phyloP scores from a whole-genome alignment of 768 basidiomycete species.

The Boletus rubroflammeus region DNA sequence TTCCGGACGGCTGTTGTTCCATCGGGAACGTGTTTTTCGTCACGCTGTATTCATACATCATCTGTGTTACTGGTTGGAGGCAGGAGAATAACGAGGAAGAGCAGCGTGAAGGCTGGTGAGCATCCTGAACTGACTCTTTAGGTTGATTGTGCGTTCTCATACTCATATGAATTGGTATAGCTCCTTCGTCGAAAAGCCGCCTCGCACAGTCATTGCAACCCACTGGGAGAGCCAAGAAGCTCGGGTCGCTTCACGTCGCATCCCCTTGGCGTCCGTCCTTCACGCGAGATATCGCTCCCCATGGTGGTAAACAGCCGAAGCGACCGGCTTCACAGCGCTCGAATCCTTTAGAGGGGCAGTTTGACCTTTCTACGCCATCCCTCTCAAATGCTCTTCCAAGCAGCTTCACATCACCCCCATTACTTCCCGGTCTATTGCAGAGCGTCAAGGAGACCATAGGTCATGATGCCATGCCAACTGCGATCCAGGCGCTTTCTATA shows the following conservation, averaged over 20 bases:
- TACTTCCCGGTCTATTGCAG: slow-evolving; percentile 60
- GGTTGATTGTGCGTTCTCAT: not conserved
- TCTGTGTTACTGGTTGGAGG: slow-evolving; percentile 5
- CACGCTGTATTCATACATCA: slow-evolving; percentile 11
- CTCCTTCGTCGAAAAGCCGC: slow-evolving; percentile 23
- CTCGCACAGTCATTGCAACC: slow-evolving; percentile 30
- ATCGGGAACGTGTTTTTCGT: not conserved
- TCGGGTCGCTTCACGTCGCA: slow-evolving; percentile 27
- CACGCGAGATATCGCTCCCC: slow-evolving; percentile 17
- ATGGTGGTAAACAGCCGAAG: slow-evolving; percentile 12
- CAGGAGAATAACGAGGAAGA: slow-evolving; percentile 15
- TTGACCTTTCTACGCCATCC: slow-evolving; percentile 33
- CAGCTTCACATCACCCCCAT: slow-evolving; percentile 62
- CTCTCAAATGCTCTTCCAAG: slow-evolving; percentile 30
- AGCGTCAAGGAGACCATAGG: slow-evolving; percentile 60
- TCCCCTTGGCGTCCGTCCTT: slow-evolving; percentile 15
- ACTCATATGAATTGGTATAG: slow-evolving; percentile 4
- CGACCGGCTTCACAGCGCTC: not conserved
- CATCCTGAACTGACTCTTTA: not conserved
- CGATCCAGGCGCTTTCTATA: slow-evolving; percentile 74
- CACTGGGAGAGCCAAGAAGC: slow-evolving; percentile 22
- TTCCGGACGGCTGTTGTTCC: slow-evolving; percentile 3
- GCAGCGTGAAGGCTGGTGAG: slow-evolving; percentile 14
- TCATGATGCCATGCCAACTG: slow-evolving; percentile 54
- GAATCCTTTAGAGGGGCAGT: slow-evolving; percentile 34